Evolutionary conservation across 179 eudicot species (phyloP), one percentile per base, ranked within the genome.

Genomic region (Silene noctiflora): DNA sequence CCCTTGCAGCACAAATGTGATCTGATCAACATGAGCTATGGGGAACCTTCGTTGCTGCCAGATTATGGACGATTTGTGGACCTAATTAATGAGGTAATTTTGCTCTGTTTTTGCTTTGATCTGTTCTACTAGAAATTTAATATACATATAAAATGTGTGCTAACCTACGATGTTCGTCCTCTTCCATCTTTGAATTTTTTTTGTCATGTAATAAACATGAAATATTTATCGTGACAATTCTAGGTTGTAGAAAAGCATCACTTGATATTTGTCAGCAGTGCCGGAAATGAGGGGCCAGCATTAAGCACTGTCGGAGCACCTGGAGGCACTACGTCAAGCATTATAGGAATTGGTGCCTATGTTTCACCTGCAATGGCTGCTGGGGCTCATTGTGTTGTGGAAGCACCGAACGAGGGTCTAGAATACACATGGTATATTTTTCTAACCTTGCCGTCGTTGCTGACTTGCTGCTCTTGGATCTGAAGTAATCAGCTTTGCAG

Each of bases 291-390:
- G 79, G 99, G 99, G 46, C 99, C 99, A 69, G 97, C 98, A 67
- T 84, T 95, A 81, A 93, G 82, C 86, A 93, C 99, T 72, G 98
- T 95, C 62, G 99, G 99, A 81, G 94, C 99, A 69, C 99, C 99
- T 12, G 99, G 99, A 73, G 99, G 99, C 72, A 93, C 99, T 71
- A 89, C 91, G 42, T 95, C 99, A 60, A 91, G 98, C 91, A 95
- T 95, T 58, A 89, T 95, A 77, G 99, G 97, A 55, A 89, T 95
- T 78, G 99, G 99, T 82, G 99, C 99, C 67, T 95, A 95, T 90
- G 98, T 95, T 77, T 95, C 99, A 81, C 99, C 97, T 86, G 91
- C 89, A 51, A 95, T 95, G 99, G 99, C 99, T 76, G 96, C 95
- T 80, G 99, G 98, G 79, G 89, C 98, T 74, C 99, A 95, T 81